Percentiles rank a stretch among this genome's conserved stretches.
Conservation (phyloP, 2,329 filamentous ascomycete species). For the Ceratocystis eucalypticola region DNA sequence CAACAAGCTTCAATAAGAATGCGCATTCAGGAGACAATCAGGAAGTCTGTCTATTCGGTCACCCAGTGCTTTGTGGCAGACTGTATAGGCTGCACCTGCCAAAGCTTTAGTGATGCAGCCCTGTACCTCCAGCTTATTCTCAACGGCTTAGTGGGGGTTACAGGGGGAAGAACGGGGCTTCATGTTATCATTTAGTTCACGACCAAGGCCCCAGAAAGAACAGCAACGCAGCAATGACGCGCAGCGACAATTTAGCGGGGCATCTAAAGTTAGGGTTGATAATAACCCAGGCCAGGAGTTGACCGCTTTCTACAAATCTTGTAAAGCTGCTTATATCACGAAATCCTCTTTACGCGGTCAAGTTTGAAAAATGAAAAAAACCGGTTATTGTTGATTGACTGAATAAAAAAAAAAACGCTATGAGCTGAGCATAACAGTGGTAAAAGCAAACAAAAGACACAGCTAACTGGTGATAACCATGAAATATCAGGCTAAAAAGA, state of each 20-base stretch:
- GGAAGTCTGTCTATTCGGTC: background rate
- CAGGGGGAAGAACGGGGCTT: background rate
- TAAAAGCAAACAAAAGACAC: slow-evolving; percentile 3
- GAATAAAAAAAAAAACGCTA: background rate
- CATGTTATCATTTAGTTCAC: background rate
- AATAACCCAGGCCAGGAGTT: background rate
- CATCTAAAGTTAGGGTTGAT: background rate
- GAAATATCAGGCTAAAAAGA: slow-evolving; percentile 9
- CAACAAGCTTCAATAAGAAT: background rate
- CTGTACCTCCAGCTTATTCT: background rate
- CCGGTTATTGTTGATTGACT: background rate
- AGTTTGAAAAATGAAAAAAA: background rate
- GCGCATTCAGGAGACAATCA: slow-evolving; percentile 7
- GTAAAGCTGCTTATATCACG: background rate
- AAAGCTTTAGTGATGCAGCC: background rate
- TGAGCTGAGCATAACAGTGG: slow-evolving; percentile 10
- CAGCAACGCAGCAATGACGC: slow-evolving; percentile 5
- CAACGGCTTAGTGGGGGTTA: background rate
- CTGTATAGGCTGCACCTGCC: background rate
- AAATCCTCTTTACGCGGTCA: background rate
- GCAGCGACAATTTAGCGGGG: background rate
- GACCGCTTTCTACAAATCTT: background rate
- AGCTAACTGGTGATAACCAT: slow-evolving; percentile 15
- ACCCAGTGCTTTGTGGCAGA: background rate
- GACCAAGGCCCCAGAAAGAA: background rate